phyloP scores from a whole-genome alignment of 2,329 filamentous ascomycete genomes.

The Chaetomiaceae sp. region DNA sequence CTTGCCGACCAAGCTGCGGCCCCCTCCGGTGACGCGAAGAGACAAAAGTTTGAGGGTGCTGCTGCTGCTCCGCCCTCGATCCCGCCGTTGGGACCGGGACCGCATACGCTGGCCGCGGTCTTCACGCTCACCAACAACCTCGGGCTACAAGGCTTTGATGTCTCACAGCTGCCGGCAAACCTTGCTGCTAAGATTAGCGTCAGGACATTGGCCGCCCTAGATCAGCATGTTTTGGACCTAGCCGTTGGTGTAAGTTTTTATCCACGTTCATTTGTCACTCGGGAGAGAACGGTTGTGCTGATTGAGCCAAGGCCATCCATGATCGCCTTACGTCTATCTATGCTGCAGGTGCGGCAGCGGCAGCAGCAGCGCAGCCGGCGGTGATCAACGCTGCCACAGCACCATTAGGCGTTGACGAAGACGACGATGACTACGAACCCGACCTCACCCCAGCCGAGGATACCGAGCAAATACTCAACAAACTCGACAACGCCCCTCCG shows the following conservation, averaged over 20 bases:
- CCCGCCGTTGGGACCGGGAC: constrained; percentile 68
- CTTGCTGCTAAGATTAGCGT: constrained; percentile 78
- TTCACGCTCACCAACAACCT: constrained; percentile 79
- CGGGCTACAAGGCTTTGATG: constrained; percentile 74
- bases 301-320: constrained; percentile 43
- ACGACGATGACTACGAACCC: constrained; percentile 88
- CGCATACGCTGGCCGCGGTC: constrained; percentile 73
- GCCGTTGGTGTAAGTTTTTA: constrained; percentile 68
- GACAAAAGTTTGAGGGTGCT: constrained; percentile 65
- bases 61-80: constrained; percentile 47
- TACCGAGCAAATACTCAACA: constrained; percentile 71
- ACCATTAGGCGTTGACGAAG: constrained; percentile 62
- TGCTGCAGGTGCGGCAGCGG: constrained; percentile 29
- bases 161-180: constrained; percentile 69
- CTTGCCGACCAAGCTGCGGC: constrained; percentile 64
- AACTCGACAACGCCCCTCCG: constrained; percentile 64
- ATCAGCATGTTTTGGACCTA: constrained; percentile 62
- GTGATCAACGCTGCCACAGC: constrained; percentile 54
- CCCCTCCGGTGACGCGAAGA: constrained; percentile 75
- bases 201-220: constrained; percentile 67
- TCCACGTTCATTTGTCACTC: neutral
- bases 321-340: constrained; percentile 44
- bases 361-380: constrained; percentile 36
- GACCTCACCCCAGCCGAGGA: constrained; percentile 75
- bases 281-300: neutral